These are phyloP conservation scores for Termitomyces sp. DNA, from an alignment of 768 basidiomycete species.

Conservation along the genomic window DNA sequence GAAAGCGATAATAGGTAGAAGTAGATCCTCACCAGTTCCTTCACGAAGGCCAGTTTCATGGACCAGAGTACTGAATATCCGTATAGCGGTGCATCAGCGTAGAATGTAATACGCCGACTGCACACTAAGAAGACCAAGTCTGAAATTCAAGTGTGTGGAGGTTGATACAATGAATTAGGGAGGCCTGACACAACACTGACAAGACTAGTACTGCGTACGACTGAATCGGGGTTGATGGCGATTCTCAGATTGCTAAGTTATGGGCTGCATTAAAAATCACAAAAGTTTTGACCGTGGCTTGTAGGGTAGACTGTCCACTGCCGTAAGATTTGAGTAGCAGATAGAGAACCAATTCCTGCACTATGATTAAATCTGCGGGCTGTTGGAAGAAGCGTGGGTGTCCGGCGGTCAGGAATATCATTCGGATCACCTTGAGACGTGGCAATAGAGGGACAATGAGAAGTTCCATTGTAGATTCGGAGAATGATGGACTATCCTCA, in stretches of 20 bases:
- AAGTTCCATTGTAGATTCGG: not conserved
- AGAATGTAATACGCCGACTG: not conserved
- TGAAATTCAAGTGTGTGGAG: not conserved
- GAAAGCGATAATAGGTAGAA: too few relatives aligned
- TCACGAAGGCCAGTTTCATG: too few relatives aligned
- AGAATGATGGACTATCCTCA: too few relatives aligned
- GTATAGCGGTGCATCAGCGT: not conserved
- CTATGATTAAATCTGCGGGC: too few relatives aligned
- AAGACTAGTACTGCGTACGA: not conserved
- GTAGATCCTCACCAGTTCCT: too few relatives aligned
- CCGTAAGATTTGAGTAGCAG: too few relatives aligned
- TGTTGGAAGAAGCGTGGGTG: not conserved
- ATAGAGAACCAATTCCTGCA: not conserved
- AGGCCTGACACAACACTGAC: not conserved
- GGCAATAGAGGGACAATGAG: not conserved
- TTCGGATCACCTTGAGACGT: not conserved
- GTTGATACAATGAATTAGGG: not conserved
- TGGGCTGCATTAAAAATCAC: not conserved
- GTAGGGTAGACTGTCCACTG: too few relatives aligned
- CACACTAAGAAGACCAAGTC: not conserved
- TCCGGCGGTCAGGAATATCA: not conserved
- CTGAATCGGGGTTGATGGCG: too few relatives aligned
- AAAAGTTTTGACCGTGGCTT: not conserved
- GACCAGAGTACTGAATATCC: not conserved
- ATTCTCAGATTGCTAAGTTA: not conserved